Base-by-base conservation (phyloP, 169 alveolate genomes). In the Babesia microti region DNA sequence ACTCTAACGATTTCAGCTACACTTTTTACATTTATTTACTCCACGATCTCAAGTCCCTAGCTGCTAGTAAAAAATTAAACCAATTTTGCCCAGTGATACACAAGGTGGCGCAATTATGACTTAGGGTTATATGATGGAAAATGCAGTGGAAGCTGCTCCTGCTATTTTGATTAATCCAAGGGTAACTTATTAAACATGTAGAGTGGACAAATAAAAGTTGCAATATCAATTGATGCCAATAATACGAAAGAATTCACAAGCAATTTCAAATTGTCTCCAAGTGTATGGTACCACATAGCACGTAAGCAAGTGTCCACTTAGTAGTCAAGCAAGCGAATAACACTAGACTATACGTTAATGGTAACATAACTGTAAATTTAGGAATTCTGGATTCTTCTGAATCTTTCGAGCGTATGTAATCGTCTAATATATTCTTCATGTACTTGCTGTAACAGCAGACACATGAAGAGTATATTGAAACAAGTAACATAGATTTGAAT, bases 211-310 rank as follows among this genome's bases (percentile, higher is more conserved):
- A 54, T 83, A 36, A 67, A 78, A 41, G 70, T 76, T 15, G 76
- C 56, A 29, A 12, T 65, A 1, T 65, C 76, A 4, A 48, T 65
- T 27, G 59, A 65, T 33, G 56, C 68, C 14, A 56, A 45, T 42
- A 45, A 67, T 24, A 53, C 66, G 11, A 7, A 37, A 26, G 85
- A 72, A 32, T 72, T 65, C 66, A 47, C 74, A 61, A 70, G 70
- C 67, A 55, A 81, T 69, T 56, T 83, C 63, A 35, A 78, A 72
- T 58, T 63, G 58, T 49, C 52, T 45, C 43, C 75, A 54, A 42
- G 71, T 59, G 37, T 56, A 28, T 83, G 91, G 91, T 83, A 83
- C 47, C 91, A 83, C 61, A 37, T 83, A 18, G 79, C 87, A 21
- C 59, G 84, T 73, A 50, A 22, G 66, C 33, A 9, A 6, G 15